These are phyloP conservation scores for Pythium utonaiense DNA, from an alignment of 352 stramenopile species.

Conservation along the genomic window DNA sequence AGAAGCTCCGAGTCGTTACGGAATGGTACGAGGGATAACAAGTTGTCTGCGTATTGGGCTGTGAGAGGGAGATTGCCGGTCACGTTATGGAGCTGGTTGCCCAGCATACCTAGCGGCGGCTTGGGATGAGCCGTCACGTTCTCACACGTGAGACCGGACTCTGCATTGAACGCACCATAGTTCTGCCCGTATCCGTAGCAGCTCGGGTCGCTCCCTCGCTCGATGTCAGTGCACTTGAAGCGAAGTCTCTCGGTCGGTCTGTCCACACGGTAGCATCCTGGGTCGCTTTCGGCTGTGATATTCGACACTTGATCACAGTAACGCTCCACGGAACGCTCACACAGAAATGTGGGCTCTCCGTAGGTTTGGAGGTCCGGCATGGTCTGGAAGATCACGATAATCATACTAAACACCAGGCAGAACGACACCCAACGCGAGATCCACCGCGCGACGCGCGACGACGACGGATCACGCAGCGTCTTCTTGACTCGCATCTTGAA, in stretches of 20 bases:
- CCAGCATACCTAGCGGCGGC: not conserved
- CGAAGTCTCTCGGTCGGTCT: conserved; percentile 31
- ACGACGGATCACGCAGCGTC: conserved; percentile 41
- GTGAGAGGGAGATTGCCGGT: conserved; percentile 29
- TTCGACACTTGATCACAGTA: conserved; percentile 40
- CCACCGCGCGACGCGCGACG: conserved; percentile 35
- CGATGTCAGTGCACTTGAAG: conserved; percentile 40
- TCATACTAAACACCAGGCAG: conserved; percentile 69
- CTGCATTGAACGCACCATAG: conserved; percentile 33
- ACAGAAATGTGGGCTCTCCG: conserved; percentile 54
- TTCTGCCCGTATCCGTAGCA: conserved; percentile 61
- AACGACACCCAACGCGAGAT: conserved; percentile 57
- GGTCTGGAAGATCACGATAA: conserved; percentile 74
- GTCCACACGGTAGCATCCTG: conserved; percentile 55
- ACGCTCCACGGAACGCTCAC: conserved; percentile 45
- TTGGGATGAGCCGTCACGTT: conserved; percentile 25
- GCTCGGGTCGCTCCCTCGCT: conserved; percentile 34
- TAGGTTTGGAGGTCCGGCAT: conserved; percentile 78
- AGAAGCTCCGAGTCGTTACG: conserved; percentile 39
- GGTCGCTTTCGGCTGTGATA: conserved; percentile 38
- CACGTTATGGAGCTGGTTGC: conserved; percentile 9
- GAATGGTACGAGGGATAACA: conserved; percentile 42
- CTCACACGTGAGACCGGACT: conserved; percentile 44
- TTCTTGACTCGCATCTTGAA: conserved; percentile 34
- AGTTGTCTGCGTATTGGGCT: not conserved